Conservation (phyloP, 208 protist genomes). For the Trypanosoma grayi region DNA sequence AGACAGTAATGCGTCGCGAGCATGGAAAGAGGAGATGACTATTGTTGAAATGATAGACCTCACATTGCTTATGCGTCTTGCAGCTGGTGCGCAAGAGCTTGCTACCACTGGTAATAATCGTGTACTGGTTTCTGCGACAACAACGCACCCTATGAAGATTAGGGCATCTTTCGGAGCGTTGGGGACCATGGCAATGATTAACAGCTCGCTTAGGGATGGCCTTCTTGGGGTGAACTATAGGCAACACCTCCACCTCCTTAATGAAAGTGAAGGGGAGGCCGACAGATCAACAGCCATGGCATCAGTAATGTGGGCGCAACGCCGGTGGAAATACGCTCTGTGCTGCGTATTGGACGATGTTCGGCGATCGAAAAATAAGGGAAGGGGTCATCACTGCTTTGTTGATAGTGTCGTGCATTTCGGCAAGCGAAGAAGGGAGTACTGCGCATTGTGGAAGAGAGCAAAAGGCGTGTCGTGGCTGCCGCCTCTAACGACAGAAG, state of each 20-base stretch:
- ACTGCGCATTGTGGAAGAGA: constrained; percentile 75
- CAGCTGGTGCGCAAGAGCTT: not conserved
- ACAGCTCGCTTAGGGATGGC: constrained; percentile 41
- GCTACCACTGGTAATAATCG: not conserved
- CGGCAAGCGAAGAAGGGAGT: constrained; percentile 45
- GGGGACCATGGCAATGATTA: constrained; percentile 33
- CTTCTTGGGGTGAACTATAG: constrained; percentile 55
- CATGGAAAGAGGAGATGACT: constrained; percentile 13
- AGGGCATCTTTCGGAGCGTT: constrained; percentile 59
- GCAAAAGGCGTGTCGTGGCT: constrained; percentile 41
- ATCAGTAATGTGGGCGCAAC: constrained; percentile 6
- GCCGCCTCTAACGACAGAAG: constrained; percentile 49
- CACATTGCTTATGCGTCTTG: constrained; percentile 5
- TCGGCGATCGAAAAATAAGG: constrained; percentile 10
- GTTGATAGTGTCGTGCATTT: constrained; percentile 57
- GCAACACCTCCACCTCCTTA: constrained; percentile 52
- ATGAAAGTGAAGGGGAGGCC: not conserved
- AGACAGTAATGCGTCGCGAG: not conserved
- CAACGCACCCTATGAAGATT: constrained; percentile 17
- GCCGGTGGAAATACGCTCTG: constrained; percentile 33
- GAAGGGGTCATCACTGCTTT: not conserved
- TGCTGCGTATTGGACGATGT: constrained; percentile 33
- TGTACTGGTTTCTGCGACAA: not conserved
- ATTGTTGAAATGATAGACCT: constrained; percentile 14
- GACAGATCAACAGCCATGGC: too few relatives aligned